Conservation (phyloP, 2,329 filamentous ascomycete genomes). For the Monascus ruber region DNA sequence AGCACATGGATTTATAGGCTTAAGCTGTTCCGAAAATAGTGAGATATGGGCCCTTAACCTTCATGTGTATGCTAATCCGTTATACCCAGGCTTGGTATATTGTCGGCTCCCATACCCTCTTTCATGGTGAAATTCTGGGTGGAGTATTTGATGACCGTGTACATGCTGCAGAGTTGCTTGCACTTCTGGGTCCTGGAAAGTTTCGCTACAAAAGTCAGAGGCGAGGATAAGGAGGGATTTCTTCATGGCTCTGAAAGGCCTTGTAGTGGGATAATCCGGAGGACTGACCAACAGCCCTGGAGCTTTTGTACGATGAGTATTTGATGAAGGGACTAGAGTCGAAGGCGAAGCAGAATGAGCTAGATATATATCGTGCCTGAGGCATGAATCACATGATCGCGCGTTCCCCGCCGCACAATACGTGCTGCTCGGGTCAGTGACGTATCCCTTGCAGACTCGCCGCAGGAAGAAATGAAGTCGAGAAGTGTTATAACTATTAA, state of each 20-base stretch:
- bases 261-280: constrained; percentile 15
- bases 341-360: neutral
- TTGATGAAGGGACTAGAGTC: constrained; percentile 12
- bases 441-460: too few relatives aligned
- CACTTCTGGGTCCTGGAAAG: constrained; percentile 6
- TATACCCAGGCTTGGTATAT: constrained; percentile 7
- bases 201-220: constrained; percentile 11
- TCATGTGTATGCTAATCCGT: too few relatives aligned
- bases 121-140: neutral
- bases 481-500: too few relatives aligned
- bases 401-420: too few relatives aligned
- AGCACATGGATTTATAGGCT: too few relatives aligned
- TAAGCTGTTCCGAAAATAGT: too few relatives aligned
- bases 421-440: too few relatives aligned
- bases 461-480: too few relatives aligned
- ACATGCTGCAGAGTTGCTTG: neutral
- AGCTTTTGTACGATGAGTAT: constrained; percentile 29
- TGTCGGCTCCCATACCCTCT: constrained; percentile 3
- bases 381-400: too few relatives aligned
- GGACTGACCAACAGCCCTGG: constrained; percentile 18
- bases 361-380: too few relatives aligned
- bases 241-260: constrained; percentile 17
- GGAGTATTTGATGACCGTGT: neutral
- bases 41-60: too few relatives aligned
- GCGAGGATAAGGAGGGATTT: constrained; percentile 14